These are phyloP conservation scores for Dryadomyces quercus-mongolicae DNA, from an alignment of 2,329 filamentous ascomycete genomes.

Conservation along the genomic window DNA sequence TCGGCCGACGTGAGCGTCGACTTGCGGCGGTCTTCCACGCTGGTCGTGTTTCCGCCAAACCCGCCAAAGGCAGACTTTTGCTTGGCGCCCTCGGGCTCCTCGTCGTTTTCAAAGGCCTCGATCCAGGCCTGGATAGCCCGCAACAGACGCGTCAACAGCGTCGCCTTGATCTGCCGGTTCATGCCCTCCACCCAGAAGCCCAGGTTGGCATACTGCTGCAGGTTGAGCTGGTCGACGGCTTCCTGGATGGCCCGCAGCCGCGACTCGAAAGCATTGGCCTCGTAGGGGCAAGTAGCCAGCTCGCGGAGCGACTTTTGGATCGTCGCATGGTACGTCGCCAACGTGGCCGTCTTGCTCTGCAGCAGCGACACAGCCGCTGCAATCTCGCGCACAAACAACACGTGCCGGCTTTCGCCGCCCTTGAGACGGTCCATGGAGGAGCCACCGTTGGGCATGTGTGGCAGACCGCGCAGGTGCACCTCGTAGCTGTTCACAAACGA, in stretches of 20 bases:
- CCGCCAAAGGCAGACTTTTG: conserved; percentile 8
- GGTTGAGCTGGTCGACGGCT: conserved; percentile 87
- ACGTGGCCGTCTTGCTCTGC: conserved; percentile 72
- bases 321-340: conserved; percentile 68
- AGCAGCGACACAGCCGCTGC: conserved; percentile 76
- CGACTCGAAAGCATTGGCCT: conserved; percentile 63
- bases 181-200: conserved; percentile 79
- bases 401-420: conserved; percentile 76
- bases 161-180: conserved; percentile 73
- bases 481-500: conserved; percentile 97
- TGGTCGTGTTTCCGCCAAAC: not conserved
- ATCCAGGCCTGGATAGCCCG: conserved; percentile 83
- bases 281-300: conserved; percentile 74
- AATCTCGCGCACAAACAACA: conserved; percentile 92
- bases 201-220: conserved; percentile 93
- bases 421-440: conserved; percentile 39
- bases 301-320: conserved; percentile 73
- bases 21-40: not conserved
- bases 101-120: conserved; percentile 60
- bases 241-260: conserved; percentile 79
- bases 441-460: conserved; percentile 41
- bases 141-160: conserved; percentile 70
- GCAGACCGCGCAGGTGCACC: conserved; percentile 61
- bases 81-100: conserved; percentile 24
- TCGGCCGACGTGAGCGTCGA: not conserved